phyloP scores from a whole-genome alignment of 169 alveolate species.

The Babesia caballi region DNA sequence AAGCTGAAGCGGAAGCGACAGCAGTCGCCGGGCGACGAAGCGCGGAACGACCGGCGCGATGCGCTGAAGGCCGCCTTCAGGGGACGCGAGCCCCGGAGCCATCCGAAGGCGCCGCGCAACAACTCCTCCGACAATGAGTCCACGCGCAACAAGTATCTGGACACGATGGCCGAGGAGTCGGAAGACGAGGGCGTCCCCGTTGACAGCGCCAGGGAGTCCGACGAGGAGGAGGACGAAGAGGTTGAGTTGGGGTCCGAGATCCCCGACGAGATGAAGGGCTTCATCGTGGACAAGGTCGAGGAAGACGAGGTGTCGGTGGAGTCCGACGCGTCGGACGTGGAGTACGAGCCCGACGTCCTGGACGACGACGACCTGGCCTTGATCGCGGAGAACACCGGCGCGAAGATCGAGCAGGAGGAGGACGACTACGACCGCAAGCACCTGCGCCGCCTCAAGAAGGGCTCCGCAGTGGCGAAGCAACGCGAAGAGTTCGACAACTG shows the following conservation, averaged over 20 bases:
- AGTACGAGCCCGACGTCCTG: conserved; percentile 70
- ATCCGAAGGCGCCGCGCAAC: background rate
- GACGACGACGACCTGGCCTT: conserved; percentile 78
- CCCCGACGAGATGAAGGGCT: conserved; percentile 72
- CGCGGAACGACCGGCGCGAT: background rate
- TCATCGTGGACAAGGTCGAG: conserved; percentile 71
- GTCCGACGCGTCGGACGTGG: conserved; percentile 67
- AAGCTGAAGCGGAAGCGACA: conserved; percentile 2
- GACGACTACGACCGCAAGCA: conserved; percentile 64
- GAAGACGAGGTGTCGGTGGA: conserved; percentile 65
- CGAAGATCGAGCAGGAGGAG: conserved; percentile 60
- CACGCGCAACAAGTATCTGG: conserved; percentile 34
- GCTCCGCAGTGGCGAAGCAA: conserved; percentile 7
- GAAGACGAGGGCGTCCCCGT: conserved; percentile 46
- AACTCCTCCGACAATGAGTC: background rate
- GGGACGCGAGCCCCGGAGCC: background rate
- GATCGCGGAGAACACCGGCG: conserved; percentile 78
- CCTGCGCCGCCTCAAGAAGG: conserved; percentile 56
- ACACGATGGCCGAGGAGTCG: conserved; percentile 66
- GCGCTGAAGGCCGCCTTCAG: conserved; percentile 25
- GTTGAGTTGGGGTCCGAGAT: conserved; percentile 42
- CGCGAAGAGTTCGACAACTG: conserved; percentile 49
- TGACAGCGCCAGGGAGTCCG: conserved; percentile 21
- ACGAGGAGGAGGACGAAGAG: conserved; percentile 58
- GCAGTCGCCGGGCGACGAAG: background rate